Evolutionary conservation across 768 basidiomycete genomes (phyloP), one percentile per base, ranked within the genome.

Genomic region (Mycena amicta): DNA sequence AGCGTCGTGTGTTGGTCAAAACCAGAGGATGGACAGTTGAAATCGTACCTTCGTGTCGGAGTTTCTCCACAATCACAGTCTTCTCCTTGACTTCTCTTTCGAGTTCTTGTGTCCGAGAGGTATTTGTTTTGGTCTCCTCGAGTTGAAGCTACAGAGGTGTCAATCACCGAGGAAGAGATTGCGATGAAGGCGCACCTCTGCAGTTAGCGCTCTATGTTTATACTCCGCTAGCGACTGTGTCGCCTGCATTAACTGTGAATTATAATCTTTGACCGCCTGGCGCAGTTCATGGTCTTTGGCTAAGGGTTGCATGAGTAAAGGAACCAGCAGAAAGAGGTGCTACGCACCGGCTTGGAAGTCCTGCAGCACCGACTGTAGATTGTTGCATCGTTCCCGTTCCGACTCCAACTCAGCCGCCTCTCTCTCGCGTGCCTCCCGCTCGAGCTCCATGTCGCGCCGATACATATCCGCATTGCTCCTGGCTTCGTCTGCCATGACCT

Each of bases 61-160:
- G 80, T 72, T 98, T 98, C 47, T 89, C 91, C n/a, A 97, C 92
- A 13, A 97, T 80, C n/a, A 92, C 75, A 56, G 87, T 89, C 82
- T 99, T 98, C 72, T 98, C 96, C 73, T 94, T 97, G 49, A 97
- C 80, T 66, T 98, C 93, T 69, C 89, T 89, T 71, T 95, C 90
- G 2, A 98, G 76, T 45, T 87, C 84, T 41, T 84, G 81, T 4
- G 89, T 87, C 40, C 84, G 81, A 2, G 84, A 79, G 1, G 84
- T 83, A 68, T 86, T 88, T 4, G 82, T 81, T 31, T 85, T 80
- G 4, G 86, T 81, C 60, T 93, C 92, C 59, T 92, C 86, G 25
- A 98, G 73, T 70, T 86, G 80, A 16, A 91, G 79, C 89, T 95
- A 68, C n/a, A 52, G 26, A 46, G 47, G 27, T 64, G 57, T 55